Conservation (phyloP, 2,329 filamentous ascomycete species). For the Fusarium sp. region DNA sequence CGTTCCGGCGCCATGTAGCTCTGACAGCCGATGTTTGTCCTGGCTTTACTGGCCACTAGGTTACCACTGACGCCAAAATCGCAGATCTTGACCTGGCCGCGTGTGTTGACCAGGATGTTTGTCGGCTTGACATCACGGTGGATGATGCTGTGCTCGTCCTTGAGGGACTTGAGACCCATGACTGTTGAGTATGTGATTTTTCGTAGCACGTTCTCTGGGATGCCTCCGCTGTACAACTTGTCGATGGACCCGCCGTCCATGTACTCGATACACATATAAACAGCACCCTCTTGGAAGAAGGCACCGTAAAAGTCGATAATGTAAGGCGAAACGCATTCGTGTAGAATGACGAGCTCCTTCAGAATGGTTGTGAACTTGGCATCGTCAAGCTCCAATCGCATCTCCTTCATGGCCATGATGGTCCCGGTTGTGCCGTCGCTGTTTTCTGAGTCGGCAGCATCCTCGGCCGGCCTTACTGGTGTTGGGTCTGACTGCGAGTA, state of each 20-base stretch:
- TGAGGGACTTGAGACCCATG: slow-evolving; percentile 90
- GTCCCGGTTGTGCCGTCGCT: slow-evolving; percentile 72
- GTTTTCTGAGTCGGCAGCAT: slow-evolving; percentile 44
- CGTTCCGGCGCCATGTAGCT: slow-evolving; percentile 99
- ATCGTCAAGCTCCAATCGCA: slow-evolving; percentile 93
- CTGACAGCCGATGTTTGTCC: slow-evolving; percentile 98
- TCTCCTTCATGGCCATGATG: slow-evolving; percentile 99
- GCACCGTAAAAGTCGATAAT: slow-evolving; percentile 99
- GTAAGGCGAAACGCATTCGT: slow-evolving; percentile 93
- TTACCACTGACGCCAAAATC: slow-evolving; percentile 99
- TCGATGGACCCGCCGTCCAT: slow-evolving; percentile 99
- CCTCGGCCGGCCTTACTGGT: slow-evolving; percentile 45
- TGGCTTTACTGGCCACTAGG: slow-evolving; percentile 95
- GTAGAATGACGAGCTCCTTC: slow-evolving; percentile 96
- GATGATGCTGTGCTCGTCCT: slow-evolving; percentile 99
- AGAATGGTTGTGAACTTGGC: slow-evolving; percentile 97
- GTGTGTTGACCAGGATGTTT: slow-evolving; percentile 94
- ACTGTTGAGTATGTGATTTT: slow-evolving; percentile 93
- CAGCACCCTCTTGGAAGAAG: slow-evolving; percentile 98
- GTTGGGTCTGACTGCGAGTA: slow-evolving; percentile 53
- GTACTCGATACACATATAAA: slow-evolving; percentile 99
- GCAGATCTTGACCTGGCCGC: slow-evolving; percentile 96
- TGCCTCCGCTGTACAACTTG: slow-evolving; percentile 90
- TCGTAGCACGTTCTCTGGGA: slow-evolving; percentile 87
- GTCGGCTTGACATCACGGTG: slow-evolving; percentile 98